Percentiles rank a stretch among this genome's conserved stretches.
Conservation (phyloP, 352 stramenopile species). For the Phytophthora citricola region DNA sequence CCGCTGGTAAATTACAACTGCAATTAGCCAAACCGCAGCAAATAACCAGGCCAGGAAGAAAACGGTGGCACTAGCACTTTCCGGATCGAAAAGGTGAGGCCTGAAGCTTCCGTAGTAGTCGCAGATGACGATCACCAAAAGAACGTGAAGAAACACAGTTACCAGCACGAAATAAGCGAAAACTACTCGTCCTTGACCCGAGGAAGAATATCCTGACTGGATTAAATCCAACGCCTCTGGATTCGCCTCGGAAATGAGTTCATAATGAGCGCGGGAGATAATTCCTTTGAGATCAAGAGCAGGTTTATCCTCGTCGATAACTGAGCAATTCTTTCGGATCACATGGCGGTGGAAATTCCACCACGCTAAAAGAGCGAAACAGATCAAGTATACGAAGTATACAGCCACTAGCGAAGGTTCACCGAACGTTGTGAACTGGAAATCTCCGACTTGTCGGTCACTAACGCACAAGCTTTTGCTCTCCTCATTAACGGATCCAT, state of each 20-base stretch:
- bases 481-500: conserved; percentile 24
- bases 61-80: conserved; percentile 30
- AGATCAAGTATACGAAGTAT: conserved; percentile 35
- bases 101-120: conserved; percentile 47
- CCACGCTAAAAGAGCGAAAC: conserved; percentile 18
- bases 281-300: conserved; percentile 17
- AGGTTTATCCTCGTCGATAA: conserved; percentile 8
- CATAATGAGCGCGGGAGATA: conserved; percentile 15
- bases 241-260: conserved; percentile 15
- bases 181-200: conserved; percentile 19
- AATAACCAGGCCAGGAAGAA: conserved; percentile 50
- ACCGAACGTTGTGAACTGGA: conserved; percentile 38
- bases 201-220: conserved; percentile 38
- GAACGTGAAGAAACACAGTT: conserved; percentile 28
- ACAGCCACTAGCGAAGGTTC: conserved; percentile 22
- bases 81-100: conserved; percentile 32
- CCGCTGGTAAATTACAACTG: conserved; percentile 31
- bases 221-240: conserved; percentile 1
- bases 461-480: conserved; percentile 21
- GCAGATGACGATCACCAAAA: conserved; percentile 43
- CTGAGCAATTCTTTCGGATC: conserved; percentile 28
- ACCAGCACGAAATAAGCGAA: conserved; percentile 34
- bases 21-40: conserved; percentile 32
- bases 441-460: conserved; percentile 1
- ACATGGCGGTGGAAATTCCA: conserved; percentile 22